Evolutionary conservation across 352 stramenopile genomes (phyloP).

Genomic region (Phytopythium boreale): DNA sequence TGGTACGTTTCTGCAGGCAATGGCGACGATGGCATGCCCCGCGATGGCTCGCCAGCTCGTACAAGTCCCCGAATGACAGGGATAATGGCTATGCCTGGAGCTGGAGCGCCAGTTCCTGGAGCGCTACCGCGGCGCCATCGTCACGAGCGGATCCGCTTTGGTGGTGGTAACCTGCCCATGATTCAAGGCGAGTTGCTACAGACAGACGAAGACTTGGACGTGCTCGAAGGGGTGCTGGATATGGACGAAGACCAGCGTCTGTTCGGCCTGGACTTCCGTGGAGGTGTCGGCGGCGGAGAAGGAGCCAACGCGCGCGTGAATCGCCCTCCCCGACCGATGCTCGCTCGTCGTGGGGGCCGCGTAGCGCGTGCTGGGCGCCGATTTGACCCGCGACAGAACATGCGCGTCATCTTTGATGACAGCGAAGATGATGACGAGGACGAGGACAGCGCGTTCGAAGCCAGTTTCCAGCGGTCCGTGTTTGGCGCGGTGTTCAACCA

Average conservation of each 20-base stretch:
- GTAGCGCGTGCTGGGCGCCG: background rate
- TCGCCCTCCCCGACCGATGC: constrained; percentile 19
- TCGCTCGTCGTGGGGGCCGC: constrained; percentile 17
- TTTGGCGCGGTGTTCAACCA: constrained; percentile 7
- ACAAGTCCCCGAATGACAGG: constrained; percentile 28
- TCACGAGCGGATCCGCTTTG: constrained; percentile 43
- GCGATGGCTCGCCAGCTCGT: constrained; percentile 35
- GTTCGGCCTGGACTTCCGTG: constrained; percentile 14
- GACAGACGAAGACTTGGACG: constrained; percentile 63
- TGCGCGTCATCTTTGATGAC: constrained; percentile 37
- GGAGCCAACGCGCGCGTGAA: background rate
- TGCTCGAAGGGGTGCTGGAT: constrained; percentile 66
- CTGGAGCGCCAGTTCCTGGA: constrained; percentile 5
- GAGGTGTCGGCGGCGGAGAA: background rate
- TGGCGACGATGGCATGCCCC: constrained; percentile 45
- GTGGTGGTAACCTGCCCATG: constrained; percentile 35
- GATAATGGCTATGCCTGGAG: background rate
- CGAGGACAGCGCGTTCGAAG: constrained; percentile 35
- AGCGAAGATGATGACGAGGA: constrained; percentile 45
- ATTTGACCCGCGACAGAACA: constrained; percentile 24
- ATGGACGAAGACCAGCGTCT: constrained; percentile 59
- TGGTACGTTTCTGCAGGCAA: constrained; percentile 55
- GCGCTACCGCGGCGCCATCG: constrained; percentile 27
- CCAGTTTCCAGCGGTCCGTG: constrained; percentile 15
- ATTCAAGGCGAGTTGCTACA: constrained; percentile 62